phyloP scores from a whole-genome alignment of 306 rosid genomes.

The Trifolium dubium region DNA sequence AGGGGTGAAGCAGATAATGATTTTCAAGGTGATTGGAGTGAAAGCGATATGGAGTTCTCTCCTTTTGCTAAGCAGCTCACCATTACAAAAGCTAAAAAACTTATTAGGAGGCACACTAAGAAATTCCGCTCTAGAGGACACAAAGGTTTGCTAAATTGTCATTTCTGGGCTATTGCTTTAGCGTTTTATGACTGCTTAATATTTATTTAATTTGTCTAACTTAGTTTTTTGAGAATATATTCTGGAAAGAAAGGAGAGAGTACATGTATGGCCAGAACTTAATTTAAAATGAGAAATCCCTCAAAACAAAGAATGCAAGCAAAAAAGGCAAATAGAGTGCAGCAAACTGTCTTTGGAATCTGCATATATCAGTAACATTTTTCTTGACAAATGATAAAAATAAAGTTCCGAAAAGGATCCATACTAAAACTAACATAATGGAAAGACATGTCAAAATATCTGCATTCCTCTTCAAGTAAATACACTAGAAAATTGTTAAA shows the following conservation, averaged over 20 bases:
- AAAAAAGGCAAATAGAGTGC: constrained; percentile 6
- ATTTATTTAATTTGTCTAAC: constrained; percentile 24
- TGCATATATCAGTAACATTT: neutral
- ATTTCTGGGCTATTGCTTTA: constrained; percentile 20
- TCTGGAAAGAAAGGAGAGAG: constrained; percentile 9
- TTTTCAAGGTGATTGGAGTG: constrained; percentile 97
- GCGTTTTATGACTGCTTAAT: constrained; percentile 15
- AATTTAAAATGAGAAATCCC: constrained; percentile 11
- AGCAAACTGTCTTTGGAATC: neutral
- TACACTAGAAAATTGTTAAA: neutral
- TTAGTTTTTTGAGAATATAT: neutral
- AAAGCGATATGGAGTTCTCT: constrained; percentile 83
- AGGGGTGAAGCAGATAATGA: constrained; percentile 96
- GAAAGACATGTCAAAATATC: neutral
- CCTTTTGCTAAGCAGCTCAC: constrained; percentile 97
- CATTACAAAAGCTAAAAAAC: constrained; percentile 84
- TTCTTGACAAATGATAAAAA: neutral
- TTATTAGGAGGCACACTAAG: constrained; percentile 90
- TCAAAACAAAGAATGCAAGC: constrained; percentile 14
- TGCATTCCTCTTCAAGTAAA: neutral
- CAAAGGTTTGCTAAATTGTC: constrained; percentile 64
- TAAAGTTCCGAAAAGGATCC: neutral
- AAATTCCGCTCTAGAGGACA: constrained; percentile 87
- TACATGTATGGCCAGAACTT: constrained; percentile 5
- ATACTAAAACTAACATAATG: neutral